These are phyloP conservation scores for Quercus ilex DNA, from an alignment of 306 rosid genomes.

Conservation along the genomic window DNA sequence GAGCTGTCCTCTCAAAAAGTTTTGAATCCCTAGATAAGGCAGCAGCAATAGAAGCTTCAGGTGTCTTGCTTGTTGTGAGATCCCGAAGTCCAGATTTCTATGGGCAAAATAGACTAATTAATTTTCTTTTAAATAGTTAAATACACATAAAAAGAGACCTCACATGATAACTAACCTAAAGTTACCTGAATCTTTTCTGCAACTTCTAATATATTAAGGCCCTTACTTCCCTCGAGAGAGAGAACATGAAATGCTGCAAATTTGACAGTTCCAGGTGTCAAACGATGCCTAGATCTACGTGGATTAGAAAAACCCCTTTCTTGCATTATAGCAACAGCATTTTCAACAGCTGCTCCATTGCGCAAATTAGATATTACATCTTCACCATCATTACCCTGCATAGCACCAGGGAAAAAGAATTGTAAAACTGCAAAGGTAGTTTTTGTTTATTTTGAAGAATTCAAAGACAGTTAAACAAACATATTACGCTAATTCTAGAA, in stretches of 20 bases:
- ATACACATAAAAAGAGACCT: constrained; percentile 2
- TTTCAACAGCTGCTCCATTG: constrained; percentile 70
- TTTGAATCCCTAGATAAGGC: constrained; percentile 84
- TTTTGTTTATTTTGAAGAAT: no score
- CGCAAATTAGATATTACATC: constrained; percentile 59
- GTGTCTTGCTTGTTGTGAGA: constrained; percentile 77
- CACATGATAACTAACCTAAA: constrained; percentile 1
- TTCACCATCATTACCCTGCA: constrained; percentile 59
- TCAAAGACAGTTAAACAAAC: background rate
- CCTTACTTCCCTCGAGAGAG: constrained; percentile 71
- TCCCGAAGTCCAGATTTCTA: constrained; percentile 88
- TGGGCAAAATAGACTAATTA: constrained; percentile 5
- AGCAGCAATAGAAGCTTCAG: constrained; percentile 77
- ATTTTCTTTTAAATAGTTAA: background rate
- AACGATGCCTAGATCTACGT: constrained; percentile 60
- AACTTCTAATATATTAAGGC: constrained; percentile 68
- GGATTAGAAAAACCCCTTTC: constrained; percentile 59
- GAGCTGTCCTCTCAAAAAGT: constrained; percentile 82
- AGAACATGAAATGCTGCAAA: constrained; percentile 90
- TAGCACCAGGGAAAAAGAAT: constrained; percentile 12
- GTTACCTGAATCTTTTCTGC: constrained; percentile 81
- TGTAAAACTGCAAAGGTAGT: background rate
- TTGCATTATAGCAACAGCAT: constrained; percentile 69
- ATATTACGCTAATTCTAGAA: background rate
- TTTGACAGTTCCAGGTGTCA: constrained; percentile 86